phyloP scores from a whole-genome alignment of 768 basidiomycete species.

The Leccinum barrowsii region DNA sequence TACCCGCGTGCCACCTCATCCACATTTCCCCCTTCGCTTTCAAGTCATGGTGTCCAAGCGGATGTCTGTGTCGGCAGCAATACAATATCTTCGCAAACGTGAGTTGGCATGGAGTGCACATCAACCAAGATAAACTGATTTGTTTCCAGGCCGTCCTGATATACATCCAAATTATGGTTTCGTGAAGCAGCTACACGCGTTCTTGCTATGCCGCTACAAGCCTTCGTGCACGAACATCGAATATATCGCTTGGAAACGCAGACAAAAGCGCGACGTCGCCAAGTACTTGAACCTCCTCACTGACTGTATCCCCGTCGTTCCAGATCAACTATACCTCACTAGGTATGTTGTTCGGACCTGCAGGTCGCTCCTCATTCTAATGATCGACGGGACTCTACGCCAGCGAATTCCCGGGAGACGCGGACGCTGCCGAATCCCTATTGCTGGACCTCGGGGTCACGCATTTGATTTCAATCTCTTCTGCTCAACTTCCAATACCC shows the following conservation, averaged over 20 bases:
- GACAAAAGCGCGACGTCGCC: slow-evolving; percentile 50
- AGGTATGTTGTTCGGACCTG: slow-evolving; percentile 34
- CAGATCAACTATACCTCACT: slow-evolving; percentile 47
- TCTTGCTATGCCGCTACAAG: slow-evolving; percentile 47
- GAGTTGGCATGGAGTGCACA: slow-evolving; percentile 13
- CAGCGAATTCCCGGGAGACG: slow-evolving; percentile 57
- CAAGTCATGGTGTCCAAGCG: slow-evolving; percentile 51
- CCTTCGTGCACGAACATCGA: slow-evolving; percentile 39
- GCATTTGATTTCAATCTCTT: slow-evolving; percentile 52
- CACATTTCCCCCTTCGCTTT: neutral
- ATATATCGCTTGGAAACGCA: slow-evolving; percentile 59
- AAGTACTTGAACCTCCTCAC: slow-evolving; percentile 48
- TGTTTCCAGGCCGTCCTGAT: slow-evolving; percentile 33
- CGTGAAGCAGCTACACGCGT: slow-evolving; percentile 54
- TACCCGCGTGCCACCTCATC: neutral
- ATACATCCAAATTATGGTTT: slow-evolving; percentile 47
- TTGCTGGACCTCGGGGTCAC: slow-evolving; percentile 50
- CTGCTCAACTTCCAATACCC: slow-evolving; percentile 41
- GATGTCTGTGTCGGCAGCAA: slow-evolving; percentile 41
- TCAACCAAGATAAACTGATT: slow-evolving; percentile 5
- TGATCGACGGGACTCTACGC: neutral
- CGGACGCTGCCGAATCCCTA: slow-evolving; percentile 46
- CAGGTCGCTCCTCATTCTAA: neutral
- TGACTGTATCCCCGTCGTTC: slow-evolving; percentile 52
- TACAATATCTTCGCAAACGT: slow-evolving; percentile 50